Evolutionary conservation across 2,329 filamentous ascomycete genomes (phyloP).

Genomic region (Eurotiales sp.): DNA sequence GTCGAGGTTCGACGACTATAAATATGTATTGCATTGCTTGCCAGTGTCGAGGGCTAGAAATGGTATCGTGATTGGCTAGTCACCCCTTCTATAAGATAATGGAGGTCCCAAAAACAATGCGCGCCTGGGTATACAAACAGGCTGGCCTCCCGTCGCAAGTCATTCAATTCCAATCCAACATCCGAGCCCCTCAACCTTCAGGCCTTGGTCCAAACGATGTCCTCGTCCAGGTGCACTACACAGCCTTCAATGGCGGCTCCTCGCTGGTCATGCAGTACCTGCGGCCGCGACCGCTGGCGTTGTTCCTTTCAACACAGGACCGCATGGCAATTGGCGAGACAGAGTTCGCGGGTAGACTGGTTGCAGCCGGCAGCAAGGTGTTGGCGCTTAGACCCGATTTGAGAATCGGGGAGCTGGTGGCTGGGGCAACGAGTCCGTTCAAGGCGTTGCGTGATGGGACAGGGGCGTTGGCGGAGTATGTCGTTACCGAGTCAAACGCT

Average conservation of each 20-base stretch:
- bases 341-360: background rate
- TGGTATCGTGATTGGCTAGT: no score
- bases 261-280: background rate
- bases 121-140: conserved; percentile 5
- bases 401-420: background rate
- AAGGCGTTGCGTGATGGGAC: background rate
- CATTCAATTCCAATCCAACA: background rate
- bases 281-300: background rate
- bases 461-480: conserved; percentile 6
- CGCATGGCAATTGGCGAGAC: background rate
- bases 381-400: background rate
- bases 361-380: background rate
- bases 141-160: conserved; percentile 3
- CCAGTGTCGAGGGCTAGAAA: no score
- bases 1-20: no score
- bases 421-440: background rate
- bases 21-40: no score
- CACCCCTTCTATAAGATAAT: no score
- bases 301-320: background rate
- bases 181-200: background rate
- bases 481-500: background rate
- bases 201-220: conserved; percentile 1
- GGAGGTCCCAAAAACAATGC: conserved; percentile 2
- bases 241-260: background rate
- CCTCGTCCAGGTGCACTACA: conserved; percentile 1